Evolutionary conservation across 306 rosid species (phyloP).

Genomic region (Acacia melanoxylon): DNA sequence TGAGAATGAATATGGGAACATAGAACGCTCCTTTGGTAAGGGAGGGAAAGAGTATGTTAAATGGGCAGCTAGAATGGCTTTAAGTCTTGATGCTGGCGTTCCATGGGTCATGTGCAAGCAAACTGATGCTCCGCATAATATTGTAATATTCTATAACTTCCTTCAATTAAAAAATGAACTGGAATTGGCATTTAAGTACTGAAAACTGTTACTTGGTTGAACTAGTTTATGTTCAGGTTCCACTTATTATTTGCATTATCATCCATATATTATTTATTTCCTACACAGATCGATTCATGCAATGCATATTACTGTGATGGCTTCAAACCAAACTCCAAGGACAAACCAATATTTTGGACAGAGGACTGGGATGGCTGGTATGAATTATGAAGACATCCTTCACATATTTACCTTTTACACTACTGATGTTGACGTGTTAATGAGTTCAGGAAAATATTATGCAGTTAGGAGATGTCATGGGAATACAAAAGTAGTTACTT

Average conservation of each 20-base stretch:
- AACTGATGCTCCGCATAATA: constrained; percentile 78
- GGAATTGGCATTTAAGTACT: constrained; percentile 18
- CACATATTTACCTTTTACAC: constrained; percentile 15
- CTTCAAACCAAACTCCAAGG: constrained; percentile 72
- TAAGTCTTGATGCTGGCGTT: constrained; percentile 87
- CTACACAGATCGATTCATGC: constrained; percentile 82
- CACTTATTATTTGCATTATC: constrained; percentile 31
- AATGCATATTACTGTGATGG: constrained; percentile 97
- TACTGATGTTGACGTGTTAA: constrained; percentile 9
- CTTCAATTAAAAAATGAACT: constrained; percentile 19
- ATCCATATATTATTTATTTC: constrained; percentile 16
- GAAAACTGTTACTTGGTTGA: constrained; percentile 21
- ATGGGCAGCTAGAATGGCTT: constrained; percentile 96
- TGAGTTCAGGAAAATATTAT: constrained; percentile 19
- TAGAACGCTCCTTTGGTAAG: constrained; percentile 73
- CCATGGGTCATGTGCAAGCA: constrained; percentile 99
- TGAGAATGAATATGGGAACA: constrained; percentile 96
- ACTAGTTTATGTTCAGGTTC: constrained; percentile 13
- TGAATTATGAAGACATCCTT: constrained; percentile 49
- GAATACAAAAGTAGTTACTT: constrained; percentile 20
- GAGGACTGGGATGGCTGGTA: constrained; percentile 99
- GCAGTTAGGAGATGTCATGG: not conserved
- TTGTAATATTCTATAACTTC: constrained; percentile 50
- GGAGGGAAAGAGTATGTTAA: constrained; percentile 82
- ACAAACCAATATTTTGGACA: constrained; percentile 82